Conservation (phyloP, 306 rosid genomes). For the Prinsepia uniflora region DNA sequence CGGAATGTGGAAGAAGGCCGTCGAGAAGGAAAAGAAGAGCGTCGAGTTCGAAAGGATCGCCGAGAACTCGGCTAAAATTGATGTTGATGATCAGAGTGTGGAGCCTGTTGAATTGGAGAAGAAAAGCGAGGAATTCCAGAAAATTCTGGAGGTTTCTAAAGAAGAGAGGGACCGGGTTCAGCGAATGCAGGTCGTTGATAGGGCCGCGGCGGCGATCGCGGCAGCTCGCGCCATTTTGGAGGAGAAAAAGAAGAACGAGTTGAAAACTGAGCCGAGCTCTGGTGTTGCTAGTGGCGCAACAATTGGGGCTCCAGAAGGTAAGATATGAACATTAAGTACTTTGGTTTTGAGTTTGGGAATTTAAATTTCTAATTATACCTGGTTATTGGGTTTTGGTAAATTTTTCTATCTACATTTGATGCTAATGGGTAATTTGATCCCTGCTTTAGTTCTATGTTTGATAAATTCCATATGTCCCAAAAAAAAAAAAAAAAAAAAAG, state of each 20-base stretch:
- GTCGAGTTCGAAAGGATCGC: conserved; percentile 50
- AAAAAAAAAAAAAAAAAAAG: background rate
- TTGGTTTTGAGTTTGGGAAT: background rate
- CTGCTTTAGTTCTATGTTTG: background rate
- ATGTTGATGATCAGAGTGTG: background rate
- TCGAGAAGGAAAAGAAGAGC: conserved; percentile 51
- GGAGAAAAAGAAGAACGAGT: conserved; percentile 15
- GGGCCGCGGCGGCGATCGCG: conserved; percentile 85
- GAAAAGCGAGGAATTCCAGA: conserved; percentile 68
- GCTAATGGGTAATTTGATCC: background rate
- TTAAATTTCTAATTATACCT: background rate
- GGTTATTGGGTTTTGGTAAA: background rate
- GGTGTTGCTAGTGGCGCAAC: conserved; percentile 2
- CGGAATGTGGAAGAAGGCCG: conserved; percentile 84
- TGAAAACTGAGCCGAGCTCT: background rate
- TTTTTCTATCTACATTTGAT: background rate
- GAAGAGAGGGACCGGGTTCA: conserved; percentile 79
- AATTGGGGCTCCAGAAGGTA: conserved; percentile 33
- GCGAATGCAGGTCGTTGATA: conserved; percentile 83
- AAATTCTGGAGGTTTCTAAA: conserved; percentile 61
- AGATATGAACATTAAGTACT: background rate
- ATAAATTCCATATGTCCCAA: background rate
- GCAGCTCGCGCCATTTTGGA: conserved; percentile 57
- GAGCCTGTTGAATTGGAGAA: conserved; percentile 31
- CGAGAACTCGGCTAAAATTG: conserved; percentile 15